phyloP scores from a whole-genome alignment of 768 basidiomycete species.

The Cystobasidiopsis lactophilus region DNA sequence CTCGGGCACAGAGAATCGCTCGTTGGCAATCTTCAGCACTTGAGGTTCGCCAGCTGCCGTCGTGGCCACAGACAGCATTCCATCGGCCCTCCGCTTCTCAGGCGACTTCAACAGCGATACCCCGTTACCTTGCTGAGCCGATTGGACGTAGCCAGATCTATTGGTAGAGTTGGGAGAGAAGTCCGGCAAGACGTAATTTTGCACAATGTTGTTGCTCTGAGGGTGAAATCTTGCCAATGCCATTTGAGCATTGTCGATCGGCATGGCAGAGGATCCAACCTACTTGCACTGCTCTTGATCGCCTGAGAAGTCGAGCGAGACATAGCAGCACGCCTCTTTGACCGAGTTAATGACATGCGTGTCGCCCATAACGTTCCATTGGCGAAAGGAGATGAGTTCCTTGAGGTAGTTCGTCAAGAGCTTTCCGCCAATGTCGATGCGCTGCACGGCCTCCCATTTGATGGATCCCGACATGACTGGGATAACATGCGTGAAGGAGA shows the following conservation, averaged over 20 bases:
- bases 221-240: conserved; percentile 24
- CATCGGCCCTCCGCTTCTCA: not conserved
- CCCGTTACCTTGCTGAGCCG: not conserved
- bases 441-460: conserved; percentile 57
- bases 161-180: conserved; percentile 33
- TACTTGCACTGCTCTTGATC: conserved; percentile 66
- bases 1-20: conserved; percentile 82
- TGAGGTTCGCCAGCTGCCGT: conserved; percentile 29
- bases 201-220: conserved; percentile 45
- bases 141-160: conserved; percentile 25
- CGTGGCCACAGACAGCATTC: conserved; percentile 15
- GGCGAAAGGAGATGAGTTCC: conserved; percentile 76
- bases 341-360: conserved; percentile 81
- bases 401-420: conserved; percentile 86
- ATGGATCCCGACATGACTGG: conserved; percentile 55
- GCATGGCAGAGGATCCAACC: conserved; percentile 20
- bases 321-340: conserved; percentile 76
- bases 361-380: conserved; percentile 98
- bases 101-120: not conserved
- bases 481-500: conserved; percentile 81
- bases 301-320: conserved; percentile 41
- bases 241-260: not conserved
- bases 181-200: conserved; percentile 80
- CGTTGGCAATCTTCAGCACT: conserved; percentile 67
- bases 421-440: conserved; percentile 88